Conservation (phyloP, 2,329 filamentous ascomycete species). For the Fonsecaea pedrosoi region DNA sequence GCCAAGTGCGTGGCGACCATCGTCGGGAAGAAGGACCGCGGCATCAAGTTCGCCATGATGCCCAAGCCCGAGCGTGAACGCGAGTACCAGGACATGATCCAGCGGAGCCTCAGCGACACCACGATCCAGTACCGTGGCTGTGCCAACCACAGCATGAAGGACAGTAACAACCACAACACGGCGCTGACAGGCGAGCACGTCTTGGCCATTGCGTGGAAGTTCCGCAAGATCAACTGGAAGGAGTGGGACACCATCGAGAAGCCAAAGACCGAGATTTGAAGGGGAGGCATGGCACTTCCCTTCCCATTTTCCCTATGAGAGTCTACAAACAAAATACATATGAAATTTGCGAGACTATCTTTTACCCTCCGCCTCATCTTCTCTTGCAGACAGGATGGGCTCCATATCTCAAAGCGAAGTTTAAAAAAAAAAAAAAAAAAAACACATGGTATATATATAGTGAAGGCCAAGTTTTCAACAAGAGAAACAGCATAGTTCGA, state of each 20-base stretch:
- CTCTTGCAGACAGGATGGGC: no score
- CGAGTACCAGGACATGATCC: constrained; percentile 11
- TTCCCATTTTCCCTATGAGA: no score
- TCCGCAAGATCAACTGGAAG: constrained; percentile 18
- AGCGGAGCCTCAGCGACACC: not conserved
- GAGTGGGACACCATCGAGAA: constrained; percentile 16
- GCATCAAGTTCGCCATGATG: constrained; percentile 13
- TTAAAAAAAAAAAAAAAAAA: no score
- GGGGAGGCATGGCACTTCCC: no score
- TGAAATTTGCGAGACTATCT: no score
- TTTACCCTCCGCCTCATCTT: no score
- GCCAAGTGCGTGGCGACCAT: not conserved
- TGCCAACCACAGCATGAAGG: constrained; percentile 20
- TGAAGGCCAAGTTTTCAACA: no score
- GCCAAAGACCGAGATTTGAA: not conserved
- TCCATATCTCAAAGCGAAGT: no score
- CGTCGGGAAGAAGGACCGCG: not conserved
- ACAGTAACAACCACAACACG: constrained; percentile 14
- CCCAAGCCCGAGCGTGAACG: constrained; percentile 2
- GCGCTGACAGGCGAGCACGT: no score
- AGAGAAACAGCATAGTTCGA: no score
- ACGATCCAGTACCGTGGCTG: constrained; percentile 4
- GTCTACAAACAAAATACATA: no score
- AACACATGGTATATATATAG: no score
- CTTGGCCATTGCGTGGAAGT: constrained; percentile 8